Evolutionary conservation across 2,329 filamentous ascomycete genomes (phyloP), one percentile per base, ranked within the genome.

Genomic region (Cladobotryum protrusum): DNA sequence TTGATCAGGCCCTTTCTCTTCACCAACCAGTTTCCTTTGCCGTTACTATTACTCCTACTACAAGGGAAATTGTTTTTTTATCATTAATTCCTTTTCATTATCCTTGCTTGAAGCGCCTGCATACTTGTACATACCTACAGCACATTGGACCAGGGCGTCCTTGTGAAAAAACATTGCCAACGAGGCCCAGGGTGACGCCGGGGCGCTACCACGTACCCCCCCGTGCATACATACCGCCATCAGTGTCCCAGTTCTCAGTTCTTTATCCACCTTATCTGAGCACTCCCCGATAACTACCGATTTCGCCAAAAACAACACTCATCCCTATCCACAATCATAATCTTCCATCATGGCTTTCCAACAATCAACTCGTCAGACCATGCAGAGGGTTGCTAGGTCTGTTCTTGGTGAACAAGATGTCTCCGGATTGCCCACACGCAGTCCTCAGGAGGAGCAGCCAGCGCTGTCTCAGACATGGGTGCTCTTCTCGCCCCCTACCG

Each of bases 381-480:
- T 72, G 19, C 78, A 77, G 58, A 73, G 78, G 55, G 67, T 71
- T 52, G 69, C 68, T 43, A 73, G 71, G 24, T 62, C 70, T 3
- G 65, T 67, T 47, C 65, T 64, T 17, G 68, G 71, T 14, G 70
- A 74, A 34, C 62, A 68, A 29, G 66, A 68, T 19, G 55, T 61
- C 44, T 56, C 57, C 14, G 56, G 60, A 47, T 49, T 50, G 45
- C 56, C 59, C 15, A 46, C 44, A 51, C 62, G 60, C 56, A 61
- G 59, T 50, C 50, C 57, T 52, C 57, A 65, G 34, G 67, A 69
- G 44, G 60, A 62, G 18, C 59, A 57, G 40, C 71, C 82, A 52
- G 82, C 87, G 54, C 86, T 91, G 57, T 86, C 88, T 12, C 86
- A 93, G 68, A 92, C 95, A 79, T 99, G 93, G 93, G 86, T 97